A percentile compares a stretch with the other conserved stretches of the same genome.
These are phyloP conservation scores for Albugo candida DNA, from an alignment of 352 stramenopile species.

Conservation along the genomic window DNA sequence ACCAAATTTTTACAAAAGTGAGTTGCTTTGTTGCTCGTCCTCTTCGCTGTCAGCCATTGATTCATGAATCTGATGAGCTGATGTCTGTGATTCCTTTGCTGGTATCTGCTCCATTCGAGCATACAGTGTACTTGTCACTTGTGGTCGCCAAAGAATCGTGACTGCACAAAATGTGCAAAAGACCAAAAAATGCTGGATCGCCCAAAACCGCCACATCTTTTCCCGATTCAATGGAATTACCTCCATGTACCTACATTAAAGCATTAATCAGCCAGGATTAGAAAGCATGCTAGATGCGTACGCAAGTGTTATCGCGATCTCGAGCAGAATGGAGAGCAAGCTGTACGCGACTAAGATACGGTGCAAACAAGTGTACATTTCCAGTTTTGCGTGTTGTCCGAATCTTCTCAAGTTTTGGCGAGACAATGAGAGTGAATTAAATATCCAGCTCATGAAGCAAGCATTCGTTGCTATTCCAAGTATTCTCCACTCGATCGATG, in stretches of 20 bases:
- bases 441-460: conserved; percentile 77
- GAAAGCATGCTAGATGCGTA: conserved; percentile 15
- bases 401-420: conserved; percentile 62
- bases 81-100: conserved; percentile 32
- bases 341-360: conserved; percentile 41
- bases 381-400: conserved; percentile 53
- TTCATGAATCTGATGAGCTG: conserved; percentile 29
- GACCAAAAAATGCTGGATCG: conserved; percentile 43
- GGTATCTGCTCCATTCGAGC: conserved; percentile 66
- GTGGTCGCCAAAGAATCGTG: conserved; percentile 57
- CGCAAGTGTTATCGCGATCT: conserved; percentile 51
- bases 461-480: conserved; percentile 60
- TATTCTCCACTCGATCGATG: conserved; percentile 51
- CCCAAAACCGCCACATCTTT: conserved; percentile 64
- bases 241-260: conserved; percentile 38
- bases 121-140: conserved; percentile 37
- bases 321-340: conserved; percentile 48
- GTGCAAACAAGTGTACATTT: conserved; percentile 48
- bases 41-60: conserved; percentile 4
- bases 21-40: conserved; percentile 7
- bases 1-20: not conserved
- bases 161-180: conserved; percentile 44
- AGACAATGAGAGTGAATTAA: conserved; percentile 52
- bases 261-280: not conserved
- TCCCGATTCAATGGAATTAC: conserved; percentile 40